Evolutionary conservation across 768 basidiomycete species (phyloP), one percentile per base, ranked within the genome.

Genomic region (Serendipita sp.): DNA sequence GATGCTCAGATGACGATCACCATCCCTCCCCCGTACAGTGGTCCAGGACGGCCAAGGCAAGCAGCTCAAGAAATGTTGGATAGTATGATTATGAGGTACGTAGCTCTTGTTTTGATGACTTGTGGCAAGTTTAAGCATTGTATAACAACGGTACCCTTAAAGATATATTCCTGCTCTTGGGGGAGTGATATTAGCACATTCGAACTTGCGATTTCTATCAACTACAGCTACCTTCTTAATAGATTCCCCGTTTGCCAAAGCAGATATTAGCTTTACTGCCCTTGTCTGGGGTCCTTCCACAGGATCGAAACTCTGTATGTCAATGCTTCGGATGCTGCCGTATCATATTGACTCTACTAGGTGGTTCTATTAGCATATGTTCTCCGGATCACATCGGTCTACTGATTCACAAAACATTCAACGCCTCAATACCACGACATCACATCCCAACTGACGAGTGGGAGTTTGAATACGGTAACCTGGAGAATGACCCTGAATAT

Each of bases 341-440:
- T n/a, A 9, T 9, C n/a, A 9, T 28, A 22, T 41, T 20, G 26
- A 33, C 24, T 16, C 28, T 43, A 11, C n/a, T 66, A 94, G 93
- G 79, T 63, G 93, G 90, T n/a, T 87, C 82, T 68, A 80, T 96
- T 60, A 94, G 82, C 68, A 76, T 96, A 20, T 93, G 81, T 67
- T 95, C 93, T 2, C 91, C 92, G 0, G 92, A 94, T 69, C 94
- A 97, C 68, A 77, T 96, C 61, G 90, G 92, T 1, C 77, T 97
- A 16, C 87, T 97, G 34, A 78, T 93, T 2, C 89, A 93, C 68
- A 82, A 84, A 26, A 96, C 90, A 3, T 97, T 96, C 77, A 97
- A 97, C 72, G 87, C 89, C 17, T 94, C 94, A 20, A 93, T 97
- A 72, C 93, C 94, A 2, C 82, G 88, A 62, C 82, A 89, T 69